phyloP scores from a whole-genome alignment of 2,329 filamentous ascomycete genomes.

The Leptographium radiaticola region DNA sequence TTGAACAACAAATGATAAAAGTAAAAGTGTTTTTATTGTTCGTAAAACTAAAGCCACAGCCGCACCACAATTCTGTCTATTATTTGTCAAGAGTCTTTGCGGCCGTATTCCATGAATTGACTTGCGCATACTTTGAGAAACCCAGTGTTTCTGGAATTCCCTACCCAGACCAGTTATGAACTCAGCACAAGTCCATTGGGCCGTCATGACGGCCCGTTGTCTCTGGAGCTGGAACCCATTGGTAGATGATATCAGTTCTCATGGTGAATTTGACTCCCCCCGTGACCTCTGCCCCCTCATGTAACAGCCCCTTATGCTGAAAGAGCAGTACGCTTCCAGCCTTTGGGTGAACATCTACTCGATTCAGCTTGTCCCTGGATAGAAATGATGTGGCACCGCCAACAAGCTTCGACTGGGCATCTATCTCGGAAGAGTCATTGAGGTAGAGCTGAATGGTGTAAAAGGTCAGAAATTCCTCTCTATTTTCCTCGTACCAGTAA shows the following conservation, averaged over 20 bases:
- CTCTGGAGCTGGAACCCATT: not conserved
- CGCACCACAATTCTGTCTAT: too few species aligned
- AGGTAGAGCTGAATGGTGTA: slow-evolving; percentile 45
- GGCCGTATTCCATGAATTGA: too few species aligned
- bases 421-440: slow-evolving; percentile 32
- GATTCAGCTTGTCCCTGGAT: slow-evolving; percentile 26
- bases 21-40: too few species aligned
- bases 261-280: slow-evolving; percentile 43
- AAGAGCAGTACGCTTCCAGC: slow-evolving; percentile 47
- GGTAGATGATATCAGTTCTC: slow-evolving; percentile 35
- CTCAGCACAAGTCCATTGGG: not conserved
- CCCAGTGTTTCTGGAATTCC: too few species aligned
- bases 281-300: slow-evolving; percentile 39
- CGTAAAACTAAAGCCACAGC: too few species aligned
- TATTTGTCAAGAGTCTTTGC: too few species aligned
- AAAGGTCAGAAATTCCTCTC: slow-evolving; percentile 30
- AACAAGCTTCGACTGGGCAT: slow-evolving; percentile 22
- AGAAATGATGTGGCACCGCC: slow-evolving; percentile 45
- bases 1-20: too few species aligned
- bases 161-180: not conserved
- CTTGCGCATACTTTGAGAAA: too few species aligned
- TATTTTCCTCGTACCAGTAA: slow-evolving; percentile 39
- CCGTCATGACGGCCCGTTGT: not conserved
- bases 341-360: slow-evolving; percentile 40
- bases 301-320: slow-evolving; percentile 37